These are phyloP conservation scores for Cyberlindnera samutprakarnensis DNA, from an alignment of 805 yeast species.

Conservation along the genomic window DNA sequence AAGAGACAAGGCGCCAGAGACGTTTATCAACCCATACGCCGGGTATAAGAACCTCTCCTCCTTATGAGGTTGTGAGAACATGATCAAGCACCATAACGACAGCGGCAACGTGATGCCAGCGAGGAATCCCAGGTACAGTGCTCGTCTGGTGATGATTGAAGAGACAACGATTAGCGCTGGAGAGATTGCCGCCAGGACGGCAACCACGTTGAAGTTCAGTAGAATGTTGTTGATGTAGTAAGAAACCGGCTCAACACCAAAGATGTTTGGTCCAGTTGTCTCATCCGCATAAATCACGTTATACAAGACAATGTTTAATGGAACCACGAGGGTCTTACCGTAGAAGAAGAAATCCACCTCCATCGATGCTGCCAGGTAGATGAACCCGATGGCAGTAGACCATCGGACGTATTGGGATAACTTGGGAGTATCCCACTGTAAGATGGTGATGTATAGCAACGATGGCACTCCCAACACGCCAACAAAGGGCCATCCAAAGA, in stretches of 20 bases:
- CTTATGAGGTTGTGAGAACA: slow-evolving; percentile 77
- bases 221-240: slow-evolving; percentile 65
- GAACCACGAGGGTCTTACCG: slow-evolving; percentile 55
- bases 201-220: slow-evolving; percentile 63
- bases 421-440: slow-evolving; percentile 3
- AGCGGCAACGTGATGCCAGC: slow-evolving; percentile 40
- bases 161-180: slow-evolving; percentile 23
- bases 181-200: slow-evolving; percentile 35
- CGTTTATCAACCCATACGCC: slow-evolving; percentile 59
- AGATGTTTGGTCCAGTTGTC: slow-evolving; percentile 77
- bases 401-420: slow-evolving; percentile 14
- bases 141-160: not conserved
- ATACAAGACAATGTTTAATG: slow-evolving; percentile 75
- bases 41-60: slow-evolving; percentile 91
- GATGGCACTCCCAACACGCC: slow-evolving; percentile 54
- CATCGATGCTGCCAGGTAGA: slow-evolving; percentile 24
- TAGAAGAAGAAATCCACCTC: slow-evolving; percentile 58
- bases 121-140: slow-evolving; percentile 5
- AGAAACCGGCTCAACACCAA: slow-evolving; percentile 74
- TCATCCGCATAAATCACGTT: slow-evolving; percentile 67
- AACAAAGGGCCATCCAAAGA: slow-evolving; percentile 90
- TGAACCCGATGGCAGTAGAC: slow-evolving; percentile 19
- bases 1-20: slow-evolving; percentile 52
- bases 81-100: slow-evolving; percentile 58
- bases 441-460: slow-evolving; percentile 12